Base-by-base conservation (phyloP, 495 filamentous ascomycete genomes). In the Penicillium cataractarum region DNA sequence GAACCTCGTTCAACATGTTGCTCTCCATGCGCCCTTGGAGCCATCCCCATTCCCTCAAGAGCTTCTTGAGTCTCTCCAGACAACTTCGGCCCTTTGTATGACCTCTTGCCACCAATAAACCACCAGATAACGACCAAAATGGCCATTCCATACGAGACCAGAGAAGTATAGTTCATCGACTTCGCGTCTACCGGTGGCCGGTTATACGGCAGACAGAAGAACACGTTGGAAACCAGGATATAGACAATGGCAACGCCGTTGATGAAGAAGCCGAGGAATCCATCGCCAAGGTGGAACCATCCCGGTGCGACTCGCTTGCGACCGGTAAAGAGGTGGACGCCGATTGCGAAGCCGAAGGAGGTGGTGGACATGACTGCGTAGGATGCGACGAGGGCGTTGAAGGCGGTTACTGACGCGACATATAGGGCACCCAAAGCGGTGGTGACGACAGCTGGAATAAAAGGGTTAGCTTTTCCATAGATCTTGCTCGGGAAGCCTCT, bases 371-470 rank as follows among this genome's bases (percentile, higher is more conserved):
- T 55, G 22, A 62, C 60, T 2, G 53, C 60, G 31, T 56, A 62
- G 8, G 60, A 62, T 17, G 52, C 60, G 7, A 62, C 53, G 32
- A 62, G 53, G 31, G 60, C 60, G 40, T 62, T 62, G 21, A 62
- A 62, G 0, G 60, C 60, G 24, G 35, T 39, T 17, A 42, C 40
- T 8, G 51, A 56, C 21, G 52, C 60, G 32, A 62, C 60, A n/a
- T 62, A 62, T 0, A 62, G 52, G 13, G 52, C 51, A 33, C 60
- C 60, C 9, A 62, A 6, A 31, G 42, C 52, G 22, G 60, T 62
- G 22, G 40, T 56, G 17, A 57, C 22, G 12, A 37, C 26, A 1
- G 42, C 60, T 56, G 32, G 19, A 19, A 12, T 9, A 29, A n/a
- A 19, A 33, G 2, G 7, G 13, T 32, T 0, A 29, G 10, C 19